Evolutionary conservation across 352 stramenopile species (phyloP), one percentile per base, ranked within the genome.

Genomic region (Phytophthora europaea): DNA sequence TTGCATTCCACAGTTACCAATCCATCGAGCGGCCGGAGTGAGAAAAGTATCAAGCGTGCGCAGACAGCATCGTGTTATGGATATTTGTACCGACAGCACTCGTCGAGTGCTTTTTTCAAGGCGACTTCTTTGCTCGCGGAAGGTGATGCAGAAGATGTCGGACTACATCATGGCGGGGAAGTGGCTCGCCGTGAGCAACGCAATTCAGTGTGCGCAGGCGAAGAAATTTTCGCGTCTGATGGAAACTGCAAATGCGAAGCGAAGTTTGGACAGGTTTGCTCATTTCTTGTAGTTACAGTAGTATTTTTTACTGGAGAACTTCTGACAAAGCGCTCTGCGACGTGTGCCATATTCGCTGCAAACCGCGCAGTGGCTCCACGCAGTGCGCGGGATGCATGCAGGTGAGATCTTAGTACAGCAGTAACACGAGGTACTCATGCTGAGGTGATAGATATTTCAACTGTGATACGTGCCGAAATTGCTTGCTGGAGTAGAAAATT

Each of bases 131-230:
- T 28, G 26, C 26, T 28, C 2, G 26, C 26, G 68, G 75, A 60
- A 75, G 8, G 72, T 79, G 48, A 52, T 67, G 54, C 67, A 80
- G 53, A 70, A 67, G 6, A 67, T 82, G 26, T 73, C 78, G 3
- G 72, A 84, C 51, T 84, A 81, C 45, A 62, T 61, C n/a, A 82
- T 82, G 56, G 72, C 78, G 3, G 75, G 78, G 15, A 82, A 81
- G 34, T 82, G 78, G 78, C 62, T 84, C 48, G 67, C 72, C 13
- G 75, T 82, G 38, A 74, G 55, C 59, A 70, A 70, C 40, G 61
- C 64, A 15, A 54, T 79, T 26, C 54, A 74, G 26, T 81, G 73
- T 57, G 62, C 76, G 6, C 53, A 76, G 26, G 73, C 74, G 22
- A 73, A 76, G 33, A 75, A 71, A 56, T 70, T 80, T 56, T 70